Conservation (phyloP, 2,329 filamentous ascomycete species). For the Chalara sp. region DNA sequence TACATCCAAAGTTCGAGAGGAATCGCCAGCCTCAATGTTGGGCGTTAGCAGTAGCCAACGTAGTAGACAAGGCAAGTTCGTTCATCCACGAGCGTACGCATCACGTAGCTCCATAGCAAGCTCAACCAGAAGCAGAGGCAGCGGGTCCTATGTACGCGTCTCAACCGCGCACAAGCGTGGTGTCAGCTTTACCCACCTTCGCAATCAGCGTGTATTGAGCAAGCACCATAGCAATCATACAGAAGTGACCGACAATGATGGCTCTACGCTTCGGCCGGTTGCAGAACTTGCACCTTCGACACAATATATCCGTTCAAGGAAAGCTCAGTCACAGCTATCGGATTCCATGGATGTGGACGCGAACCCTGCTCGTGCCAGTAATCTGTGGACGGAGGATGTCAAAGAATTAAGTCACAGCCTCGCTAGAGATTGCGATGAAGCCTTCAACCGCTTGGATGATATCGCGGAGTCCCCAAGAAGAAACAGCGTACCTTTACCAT, state of each 20-base stretch:
- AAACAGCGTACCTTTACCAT: background rate
- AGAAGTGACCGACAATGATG: constrained; percentile 18
- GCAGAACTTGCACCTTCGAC: constrained; percentile 12
- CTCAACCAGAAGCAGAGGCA: constrained; percentile 32
- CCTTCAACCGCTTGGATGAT: constrained; percentile 65
- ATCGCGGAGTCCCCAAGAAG: background rate
- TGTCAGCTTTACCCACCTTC: constrained; percentile 55
- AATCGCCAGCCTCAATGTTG: constrained; percentile 7
- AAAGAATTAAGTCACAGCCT: constrained; percentile 79
- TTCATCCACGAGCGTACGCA: constrained; percentile 25
- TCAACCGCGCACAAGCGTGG: constrained; percentile 51
- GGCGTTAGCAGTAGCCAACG: constrained; percentile 6
- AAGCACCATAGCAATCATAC: constrained; percentile 15
- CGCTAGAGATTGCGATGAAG: constrained; percentile 85
- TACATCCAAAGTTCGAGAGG: background rate
- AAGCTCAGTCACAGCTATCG: constrained; percentile 9
- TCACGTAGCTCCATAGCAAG: constrained; percentile 42
- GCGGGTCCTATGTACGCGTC: constrained; percentile 29
- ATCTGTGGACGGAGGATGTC: constrained; percentile 64
- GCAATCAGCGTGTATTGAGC: constrained; percentile 18
- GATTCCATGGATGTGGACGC: constrained; percentile 3
- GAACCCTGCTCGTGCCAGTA: constrained; percentile 14
- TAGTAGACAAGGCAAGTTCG: constrained; percentile 8
- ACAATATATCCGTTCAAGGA: constrained; percentile 24
- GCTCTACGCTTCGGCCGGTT: constrained; percentile 10